phyloP scores from a whole-genome alignment of 73 alveolate species.

The Stentor roeselii region DNA sequence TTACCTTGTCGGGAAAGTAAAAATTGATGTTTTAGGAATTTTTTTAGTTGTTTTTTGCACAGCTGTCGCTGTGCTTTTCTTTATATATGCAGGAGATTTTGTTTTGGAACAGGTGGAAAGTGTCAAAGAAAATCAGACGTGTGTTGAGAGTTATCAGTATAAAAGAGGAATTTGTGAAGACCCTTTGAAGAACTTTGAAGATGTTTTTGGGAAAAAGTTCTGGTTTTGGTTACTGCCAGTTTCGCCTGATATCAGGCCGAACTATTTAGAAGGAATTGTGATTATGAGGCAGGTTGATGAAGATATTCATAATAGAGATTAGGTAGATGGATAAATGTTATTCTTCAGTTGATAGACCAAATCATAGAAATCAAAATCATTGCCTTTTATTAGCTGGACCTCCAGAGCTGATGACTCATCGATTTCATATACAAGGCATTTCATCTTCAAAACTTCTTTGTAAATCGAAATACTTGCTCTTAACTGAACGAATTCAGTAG shows the following conservation, averaged over 20 bases:
- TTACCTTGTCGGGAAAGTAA: neutral
- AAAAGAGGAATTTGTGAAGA: neutral
- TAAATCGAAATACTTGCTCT: no score
- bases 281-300: no score
- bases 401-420: no score
- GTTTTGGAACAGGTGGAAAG: neutral
- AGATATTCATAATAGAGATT: no score
- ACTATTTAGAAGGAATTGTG: no score
- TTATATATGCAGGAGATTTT: conserved; percentile 11
- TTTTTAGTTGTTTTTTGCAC: neutral
- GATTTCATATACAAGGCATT: no score
- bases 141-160: neutral
- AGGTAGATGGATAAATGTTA: no score
- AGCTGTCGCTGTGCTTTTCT: neutral
- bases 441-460: no score
- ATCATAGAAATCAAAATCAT: no score
- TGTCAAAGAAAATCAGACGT: neutral
- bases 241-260: neutral
- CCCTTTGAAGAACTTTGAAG: neutral
- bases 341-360: no score
- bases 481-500: no score
- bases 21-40: neutral
- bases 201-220: neutral
- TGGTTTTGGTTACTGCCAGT: neutral
- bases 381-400: no score